Base-by-base conservation (phyloP, 1,284 basidiomycete genomes). In the Sporisorium iseilematis-ciliati region DNA sequence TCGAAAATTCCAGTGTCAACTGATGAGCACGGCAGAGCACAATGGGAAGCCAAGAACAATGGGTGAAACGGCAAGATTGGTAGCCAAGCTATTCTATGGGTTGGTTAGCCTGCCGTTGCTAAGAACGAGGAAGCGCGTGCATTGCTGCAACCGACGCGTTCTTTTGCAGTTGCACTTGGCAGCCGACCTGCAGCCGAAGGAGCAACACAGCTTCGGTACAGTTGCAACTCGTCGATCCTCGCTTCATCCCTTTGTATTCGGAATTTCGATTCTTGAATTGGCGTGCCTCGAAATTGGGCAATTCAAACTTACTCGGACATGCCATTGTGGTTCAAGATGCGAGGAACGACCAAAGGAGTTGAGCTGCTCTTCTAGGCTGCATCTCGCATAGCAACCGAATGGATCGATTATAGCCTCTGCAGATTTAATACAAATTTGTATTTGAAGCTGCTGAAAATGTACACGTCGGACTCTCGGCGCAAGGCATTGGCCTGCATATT, bases 141-240 rank as follows among this genome's bases (percentile, higher is more conserved):
- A 42, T 40, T 41, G 33, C 38, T 54, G 29, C 56, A 52, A 53
- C 50, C 40, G 43, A 65, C 62, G 61, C 49, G 54, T 57, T 56
- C 31, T 35, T 23, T 29, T 31, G 54, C 41, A 53, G 50, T 33
- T 42, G 12, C 12, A 16, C 42, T 50, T 53, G 54, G 66, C 59
- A 59, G 56, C 60, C 66, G 66, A 64, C 51, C 56, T 63, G 66
- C 60, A 69, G 60, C 56, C 60, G 57, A 63, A 63, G 33, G 41
- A 48, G 7, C 40, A 38, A 57, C 31, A 57, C 20, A 57, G 59
- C 55, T 45, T 58, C 51, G 59, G 45, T 38, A 54, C 38, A 25
- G 14, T 48, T 35, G 61, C 53, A 38, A 49, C 29, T 52, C 18
- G 56, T 57, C 56, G 56, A 49, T 49, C 55, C 31, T 29, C 25